Percentiles rank a stretch among this genome's conserved stretches.
phyloP scores from a whole-genome alignment of 2,329 filamentous ascomycete genomes.

The Tolypocladium tropicale region DNA sequence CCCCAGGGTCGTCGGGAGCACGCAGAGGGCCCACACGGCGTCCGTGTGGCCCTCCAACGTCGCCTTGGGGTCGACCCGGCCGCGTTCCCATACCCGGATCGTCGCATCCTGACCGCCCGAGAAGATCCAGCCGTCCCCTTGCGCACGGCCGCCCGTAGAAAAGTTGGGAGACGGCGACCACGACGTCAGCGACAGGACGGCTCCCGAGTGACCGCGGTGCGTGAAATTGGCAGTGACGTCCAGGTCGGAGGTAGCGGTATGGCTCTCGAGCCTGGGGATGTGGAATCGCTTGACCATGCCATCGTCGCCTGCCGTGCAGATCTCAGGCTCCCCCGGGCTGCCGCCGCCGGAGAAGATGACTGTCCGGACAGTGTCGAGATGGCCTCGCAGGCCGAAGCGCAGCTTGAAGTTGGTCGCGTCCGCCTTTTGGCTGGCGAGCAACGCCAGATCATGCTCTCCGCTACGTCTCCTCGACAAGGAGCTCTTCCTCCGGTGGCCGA shows the following conservation, averaged over 20 bases:
- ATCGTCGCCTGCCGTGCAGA: conserved; percentile 92
- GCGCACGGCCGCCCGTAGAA: conserved; percentile 74
- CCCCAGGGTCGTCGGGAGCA: conserved; percentile 74
- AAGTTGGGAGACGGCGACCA: conserved; percentile 85
- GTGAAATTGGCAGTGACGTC: conserved; percentile 93
- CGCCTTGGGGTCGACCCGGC: conserved; percentile 87
- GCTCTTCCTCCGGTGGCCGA: conserved; percentile 68
- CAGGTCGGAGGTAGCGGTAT: conserved; percentile 58
- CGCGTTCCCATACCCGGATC: conserved; percentile 90
- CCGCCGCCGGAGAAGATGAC: conserved; percentile 96
- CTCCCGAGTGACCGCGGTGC: conserved; percentile 84
- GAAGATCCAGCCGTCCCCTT: conserved; percentile 96
- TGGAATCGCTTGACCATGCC: conserved; percentile 96
- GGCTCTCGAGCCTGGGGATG: conserved; percentile 67
- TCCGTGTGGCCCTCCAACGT: conserved; percentile 91
- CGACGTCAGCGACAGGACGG: conserved; percentile 76
- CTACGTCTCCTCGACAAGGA: conserved; percentile 65
- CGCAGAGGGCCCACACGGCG: conserved; percentile 90
- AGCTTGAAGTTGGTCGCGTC: conserved; percentile 82
- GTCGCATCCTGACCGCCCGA: conserved; percentile 92
- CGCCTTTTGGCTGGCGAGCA: conserved; percentile 43
- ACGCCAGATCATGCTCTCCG: conserved; percentile 52
- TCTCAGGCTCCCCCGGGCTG: conserved; percentile 89
- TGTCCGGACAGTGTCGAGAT: conserved; percentile 85
- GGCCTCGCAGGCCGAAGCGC: conserved; percentile 81